Evolutionary conservation across 805 yeast species (phyloP), one percentile per base, ranked within the genome.

Genomic region (Kluyveromyces wickerhamii): DNA sequence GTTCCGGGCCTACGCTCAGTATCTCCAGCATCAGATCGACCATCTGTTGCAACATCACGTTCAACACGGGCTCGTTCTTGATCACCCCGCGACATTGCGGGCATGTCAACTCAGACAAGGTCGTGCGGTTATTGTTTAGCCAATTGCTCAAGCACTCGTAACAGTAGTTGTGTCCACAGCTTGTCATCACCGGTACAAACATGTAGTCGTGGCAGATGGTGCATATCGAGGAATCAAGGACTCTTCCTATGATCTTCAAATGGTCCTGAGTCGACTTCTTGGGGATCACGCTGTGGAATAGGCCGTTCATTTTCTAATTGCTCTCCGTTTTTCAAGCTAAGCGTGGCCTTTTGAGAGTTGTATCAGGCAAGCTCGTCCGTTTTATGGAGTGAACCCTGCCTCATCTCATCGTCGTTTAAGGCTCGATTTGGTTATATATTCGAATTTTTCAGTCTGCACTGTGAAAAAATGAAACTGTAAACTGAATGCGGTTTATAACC

Each of bases 121-220:
- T 67, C 11, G 44, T 50, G 10, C 47, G 47, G 36, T 51, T 54
- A 35, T 52, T 49, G 4, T 60, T 60, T 29, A 79, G 69, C 89
- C 92, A 81, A 16, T 67, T 65, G 13, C 63, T 59, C n/a, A 79
- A 51, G 51, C 89, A 73, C 32, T 49, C 70, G 50, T 81, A 81
- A 54, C 89, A 82, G 45, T 74, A 80, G 20, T 80, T 71, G 51
- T 82, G 92, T 2, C 89, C 89, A 59, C 92, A 82, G 9, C 63
- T 54, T 0, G 76, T 63, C 45, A 73, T 61, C 46, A 76, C 72
- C 2, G 92, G 89, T 2, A 70, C 69, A 42, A 66, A 69, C 80
- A 81, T 74, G 32, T 71, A 57, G 34, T 81, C 89, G 22, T 78
- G 76, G 48, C 92, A 82, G 8, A 82, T 67, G 5, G 79, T 66